A percentile compares a stretch with the other conserved stretches of the same genome.
These are phyloP conservation scores for Sisymbrium irio DNA, from an alignment of 345 rosid species.

Conservation along the genomic window DNA sequence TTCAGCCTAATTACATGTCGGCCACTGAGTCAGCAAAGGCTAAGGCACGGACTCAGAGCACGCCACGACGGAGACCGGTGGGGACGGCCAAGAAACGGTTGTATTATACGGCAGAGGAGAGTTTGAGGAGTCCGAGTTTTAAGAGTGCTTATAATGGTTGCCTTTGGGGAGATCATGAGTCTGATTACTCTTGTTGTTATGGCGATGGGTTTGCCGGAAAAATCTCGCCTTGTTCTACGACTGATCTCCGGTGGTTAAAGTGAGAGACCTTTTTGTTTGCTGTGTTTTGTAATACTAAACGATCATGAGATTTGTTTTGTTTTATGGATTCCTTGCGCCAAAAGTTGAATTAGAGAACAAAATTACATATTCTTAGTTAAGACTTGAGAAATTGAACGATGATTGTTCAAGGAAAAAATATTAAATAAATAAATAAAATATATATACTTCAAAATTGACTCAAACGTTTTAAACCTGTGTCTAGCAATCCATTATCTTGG, in stretches of 20 bases:
- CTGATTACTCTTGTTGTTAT: slow-evolving; percentile 45
- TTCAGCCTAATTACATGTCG: slow-evolving; percentile 82
- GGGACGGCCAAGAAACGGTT: slow-evolving; percentile 60
- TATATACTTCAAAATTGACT: too few relatives aligned
- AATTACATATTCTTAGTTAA: background rate
- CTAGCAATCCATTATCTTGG: background rate
- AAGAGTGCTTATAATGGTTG: slow-evolving; percentile 57
- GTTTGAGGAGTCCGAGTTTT: slow-evolving; percentile 66
- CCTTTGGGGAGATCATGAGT: slow-evolving; percentile 45
- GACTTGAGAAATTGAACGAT: background rate
- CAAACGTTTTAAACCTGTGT: too few relatives aligned
- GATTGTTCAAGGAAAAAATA: background rate
- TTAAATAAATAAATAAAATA: too few relatives aligned
- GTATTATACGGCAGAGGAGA: slow-evolving; percentile 51
- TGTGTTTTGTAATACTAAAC: background rate
- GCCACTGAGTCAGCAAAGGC: slow-evolving; percentile 88
- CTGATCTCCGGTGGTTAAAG: slow-evolving; percentile 60
- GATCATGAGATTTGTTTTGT: background rate
- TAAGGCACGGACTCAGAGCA: slow-evolving; percentile 68
- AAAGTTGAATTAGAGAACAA: background rate
- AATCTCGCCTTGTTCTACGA: slow-evolving; percentile 68
- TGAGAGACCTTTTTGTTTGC: slow-evolving; percentile 19
- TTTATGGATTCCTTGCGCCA: background rate
- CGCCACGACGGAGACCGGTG: slow-evolving; percentile 60
- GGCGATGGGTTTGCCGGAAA: slow-evolving; percentile 54